Evolutionary conservation across 192 early-diverging fungal genomes (phyloP).

Genomic region (Coemansia brasiliensis): DNA sequence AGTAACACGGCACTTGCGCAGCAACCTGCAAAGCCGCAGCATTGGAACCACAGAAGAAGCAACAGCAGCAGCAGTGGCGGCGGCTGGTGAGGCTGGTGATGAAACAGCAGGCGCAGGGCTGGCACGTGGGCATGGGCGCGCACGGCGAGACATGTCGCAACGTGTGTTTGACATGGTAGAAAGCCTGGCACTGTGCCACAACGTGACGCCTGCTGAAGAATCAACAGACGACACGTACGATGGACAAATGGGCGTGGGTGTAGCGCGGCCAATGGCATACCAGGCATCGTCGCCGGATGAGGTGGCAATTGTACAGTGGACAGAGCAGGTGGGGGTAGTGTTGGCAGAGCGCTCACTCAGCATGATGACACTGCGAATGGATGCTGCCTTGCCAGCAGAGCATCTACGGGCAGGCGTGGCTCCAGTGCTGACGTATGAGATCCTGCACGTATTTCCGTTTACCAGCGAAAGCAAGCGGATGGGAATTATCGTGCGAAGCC

Average conservation of each 20-base stretch:
- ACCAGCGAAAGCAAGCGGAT: conserved; percentile 97
- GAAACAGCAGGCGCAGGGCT: background rate
- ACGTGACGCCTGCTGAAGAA: conserved; percentile 65
- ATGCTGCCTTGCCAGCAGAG: conserved; percentile 26
- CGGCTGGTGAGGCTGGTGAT: background rate
- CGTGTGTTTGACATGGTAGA: conserved; percentile 85
- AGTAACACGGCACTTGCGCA: conserved; percentile 67
- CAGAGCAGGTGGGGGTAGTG: conserved; percentile 79
- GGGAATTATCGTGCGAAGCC: conserved; percentile 86
- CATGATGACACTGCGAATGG: conserved; percentile 65
- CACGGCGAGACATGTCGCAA: conserved; percentile 78
- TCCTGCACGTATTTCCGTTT: conserved; percentile 96
- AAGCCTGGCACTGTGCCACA: conserved; percentile 88
- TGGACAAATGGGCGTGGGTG: conserved; percentile 13
- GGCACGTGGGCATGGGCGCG: conserved; percentile 54
- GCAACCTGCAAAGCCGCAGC: conserved; percentile 29
- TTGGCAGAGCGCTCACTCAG: conserved; percentile 76
- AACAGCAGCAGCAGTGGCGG: background rate
- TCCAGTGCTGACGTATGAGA: conserved; percentile 64
- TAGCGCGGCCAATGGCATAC: conserved; percentile 63
- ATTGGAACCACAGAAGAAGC: background rate
- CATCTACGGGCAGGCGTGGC: conserved; percentile 27
- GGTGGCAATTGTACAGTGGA: conserved; percentile 92
- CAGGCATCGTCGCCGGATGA: conserved; percentile 98
- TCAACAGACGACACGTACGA: conserved; percentile 27